Evolutionary conservation across 1,284 basidiomycete species (phyloP), one percentile per base, ranked within the genome.

Genomic region (Trichosporon sp.): DNA sequence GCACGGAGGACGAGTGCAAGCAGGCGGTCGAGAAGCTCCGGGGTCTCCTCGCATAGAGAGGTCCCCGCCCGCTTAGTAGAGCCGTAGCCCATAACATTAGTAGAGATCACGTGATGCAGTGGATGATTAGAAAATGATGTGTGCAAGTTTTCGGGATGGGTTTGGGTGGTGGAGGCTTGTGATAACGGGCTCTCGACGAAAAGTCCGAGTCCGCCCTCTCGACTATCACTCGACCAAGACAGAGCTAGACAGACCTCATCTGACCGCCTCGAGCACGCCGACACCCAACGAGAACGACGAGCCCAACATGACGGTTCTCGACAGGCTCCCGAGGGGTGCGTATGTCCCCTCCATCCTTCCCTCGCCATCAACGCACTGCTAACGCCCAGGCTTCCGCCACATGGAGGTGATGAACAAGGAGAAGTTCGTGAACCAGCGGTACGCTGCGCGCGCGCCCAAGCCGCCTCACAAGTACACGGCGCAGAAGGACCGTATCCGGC

Each of bases 1-100:
- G 97, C 0, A 94, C 90, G 6, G 88, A 89, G 74, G 89, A 89
- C 69, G 97, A 99, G 86, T 94, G 92, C 76, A 81, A 76, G 72
- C 81, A 84, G n/a, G 82, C 90, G n/a, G 67, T 85, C 38, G 74
- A 80, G 68, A 76, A 79, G 73, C 73, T 86, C 69, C 69, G 71
- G 64, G 74, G 79, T 71, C 73, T 81, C 10, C 73, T 85, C 67
- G 73, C 46, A 26, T 75, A 37, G 35, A 37, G 69, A 65, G 37
- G 4, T 51, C 14, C 76, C 68, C 8, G 70, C 40, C 2, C 69
- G 70, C 11, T 73, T 37, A 7, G 78, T 69, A 6, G 51, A 78
- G 4, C 66, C 69, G 2, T 72, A 71, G 21, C 79, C 76, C 32
- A 79, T 14, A 65, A 1, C 69, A 51, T 35, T 16, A 65, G 56